phyloP scores from a whole-genome alignment of 768 basidiomycete genomes.

The Dacryopinax spathularia region DNA sequence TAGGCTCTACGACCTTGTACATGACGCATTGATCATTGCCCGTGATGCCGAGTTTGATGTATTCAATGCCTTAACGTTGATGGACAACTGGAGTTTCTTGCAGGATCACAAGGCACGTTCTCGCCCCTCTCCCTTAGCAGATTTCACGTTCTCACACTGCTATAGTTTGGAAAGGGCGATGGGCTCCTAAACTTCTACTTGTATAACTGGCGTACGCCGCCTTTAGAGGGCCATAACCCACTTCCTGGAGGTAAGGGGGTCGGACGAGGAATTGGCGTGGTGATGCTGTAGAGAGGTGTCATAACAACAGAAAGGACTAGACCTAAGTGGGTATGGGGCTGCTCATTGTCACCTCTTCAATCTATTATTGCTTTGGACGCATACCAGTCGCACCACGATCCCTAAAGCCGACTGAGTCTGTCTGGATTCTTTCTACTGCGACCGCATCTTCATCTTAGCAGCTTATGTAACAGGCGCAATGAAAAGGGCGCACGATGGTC shows the following conservation, averaged over 20 bases:
- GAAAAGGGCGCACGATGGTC: too few relatives aligned
- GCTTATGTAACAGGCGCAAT: too few relatives aligned
- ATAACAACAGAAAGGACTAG: too few relatives aligned
- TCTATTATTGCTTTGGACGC: too few relatives aligned
- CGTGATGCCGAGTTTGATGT: conserved; percentile 79
- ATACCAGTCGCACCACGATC: too few relatives aligned
- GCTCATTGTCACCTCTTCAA: too few relatives aligned
- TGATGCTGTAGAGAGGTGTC: conserved; percentile 81
- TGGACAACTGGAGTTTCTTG: conserved; percentile 82
- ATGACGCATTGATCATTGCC: conserved; percentile 70
- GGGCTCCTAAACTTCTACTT: conserved; percentile 84
- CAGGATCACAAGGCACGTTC: conserved; percentile 59
- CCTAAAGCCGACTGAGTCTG: too few relatives aligned
- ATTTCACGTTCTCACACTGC: not conserved
- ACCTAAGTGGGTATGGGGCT: too few relatives aligned
- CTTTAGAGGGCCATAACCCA: conserved; percentile 54
- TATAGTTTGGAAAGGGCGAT: conserved; percentile 81
- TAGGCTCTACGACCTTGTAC: conserved; percentile 55
- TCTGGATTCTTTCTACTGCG: too few relatives aligned
- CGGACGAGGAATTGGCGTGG: conserved; percentile 49
- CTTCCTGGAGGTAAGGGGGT: conserved; percentile 23
- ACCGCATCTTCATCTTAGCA: too few relatives aligned
- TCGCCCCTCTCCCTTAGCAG: not conserved
- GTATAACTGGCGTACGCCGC: conserved; percentile 86
- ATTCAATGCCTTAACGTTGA: conserved; percentile 84